Evolutionary conservation across 2,329 filamentous ascomycete genomes (phyloP), one percentile per base, ranked within the genome.

Genomic region (Cercospora sp.): DNA sequence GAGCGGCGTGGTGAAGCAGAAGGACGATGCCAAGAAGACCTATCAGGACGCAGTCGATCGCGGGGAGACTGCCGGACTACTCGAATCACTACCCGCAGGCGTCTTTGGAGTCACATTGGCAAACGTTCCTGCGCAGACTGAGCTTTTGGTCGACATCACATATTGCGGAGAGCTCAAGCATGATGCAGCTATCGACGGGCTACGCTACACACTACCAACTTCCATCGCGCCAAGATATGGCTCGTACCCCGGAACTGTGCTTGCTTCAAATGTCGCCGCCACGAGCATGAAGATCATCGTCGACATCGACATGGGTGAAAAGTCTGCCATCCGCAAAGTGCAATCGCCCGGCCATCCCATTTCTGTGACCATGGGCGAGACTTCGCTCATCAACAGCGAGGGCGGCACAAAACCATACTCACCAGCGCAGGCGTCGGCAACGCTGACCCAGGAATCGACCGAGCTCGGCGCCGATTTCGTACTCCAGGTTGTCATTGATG

Each of bases 121-220:
- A 9, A 92, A 91, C 70, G 84, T 93, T 0, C 87, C 89, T 0
- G 83, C 86, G 0, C 83, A 82, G 0, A 84, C 85, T 16, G 84
- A 81, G 36, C 80, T 91, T 36, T 76, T 83, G 6, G 85, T 92
- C 6, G 83, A 89, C 10, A 86, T 92, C 65, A 86, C 82, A 0
- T 92, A 91, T 69, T 82, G 91, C 4, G 88, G 88, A 2, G 90
- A 93, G 76, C 82, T 93, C 64, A 91, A 91, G 79, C 88, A 92
- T 71, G 90, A 92, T 74, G 85, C 88, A 53, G 87, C 89, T 69
- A 82, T 86, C 3, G 88, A 93, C 73, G 89, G 89, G 5, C 81
- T 90, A 28, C 85, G 89, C 6, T 90, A 90, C 75, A 92, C 87
- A 4, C 86, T 93, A 4, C 91, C 90, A 0, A 90, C 86, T 0